Base-by-base conservation (phyloP, 2,329 filamentous ascomycete species). In the Teratosphaeria viscida region DNA sequence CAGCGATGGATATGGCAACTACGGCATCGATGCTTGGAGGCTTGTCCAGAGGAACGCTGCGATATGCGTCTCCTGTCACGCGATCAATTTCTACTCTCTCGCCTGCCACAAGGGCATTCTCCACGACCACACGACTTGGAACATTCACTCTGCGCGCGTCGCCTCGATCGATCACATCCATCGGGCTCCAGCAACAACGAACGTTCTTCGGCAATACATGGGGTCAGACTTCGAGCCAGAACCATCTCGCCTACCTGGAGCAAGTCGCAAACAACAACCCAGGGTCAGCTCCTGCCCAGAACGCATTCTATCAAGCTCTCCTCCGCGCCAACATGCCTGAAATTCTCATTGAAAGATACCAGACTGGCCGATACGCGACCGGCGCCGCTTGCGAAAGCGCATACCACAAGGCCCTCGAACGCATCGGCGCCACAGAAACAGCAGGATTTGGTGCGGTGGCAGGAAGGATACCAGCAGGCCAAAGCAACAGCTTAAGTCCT, bases 241-340 rank as follows among this genome's bases (percentile, higher is more conserved):
- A 80, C 64, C 74, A 92, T 59, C 83, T 99, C 37, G 90, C 91
- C 37, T 88, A 90, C 65, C 82, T 92, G 66, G 94, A 99, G 76
- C 88, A 92, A 72, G 88, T 89, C 27, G 95, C 94, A 43, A 99
- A 97, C 76, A 88, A 90, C 74, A 95, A 96, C 68, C 90, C 94
- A 1, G 83, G 80, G 61, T 97, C 90, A 73, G 87, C 91, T 32
- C 88, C 88, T 52, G 86, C 91, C 23, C 94, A 99, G 73, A 94
- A 92, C 72, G 87, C 89, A 16, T 96, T 99, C 73, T 99, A 99
- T 72, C 88, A 92, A 71, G 87, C 92, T 54, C 83, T 99, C 14
- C 81, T 96, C 59, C 88, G 89, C 71, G 91, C 92, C 57, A 94
- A 95, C 70, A 92, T 96, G 88, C 90, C 92, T 19, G 87, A 91